phyloP scores from a whole-genome alignment of 176 grass and related monocot genomes.

The Raddia distichophylla region DNA sequence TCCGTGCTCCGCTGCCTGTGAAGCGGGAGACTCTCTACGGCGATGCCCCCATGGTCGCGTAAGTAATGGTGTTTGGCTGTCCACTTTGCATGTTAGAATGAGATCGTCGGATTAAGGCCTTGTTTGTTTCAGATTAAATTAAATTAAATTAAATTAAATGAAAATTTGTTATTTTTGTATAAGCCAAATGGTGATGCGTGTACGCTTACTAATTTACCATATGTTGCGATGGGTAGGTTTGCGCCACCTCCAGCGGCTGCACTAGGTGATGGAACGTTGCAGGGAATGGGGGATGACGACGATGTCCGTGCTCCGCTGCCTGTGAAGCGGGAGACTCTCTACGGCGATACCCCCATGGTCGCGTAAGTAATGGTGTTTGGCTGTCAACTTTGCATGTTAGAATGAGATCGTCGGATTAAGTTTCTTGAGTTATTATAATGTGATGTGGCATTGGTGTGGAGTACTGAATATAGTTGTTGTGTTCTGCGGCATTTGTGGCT shows the following conservation, averaged over 20 bases:
- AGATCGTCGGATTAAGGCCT: no score
- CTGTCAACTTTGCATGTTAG: not conserved
- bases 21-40: slow-evolving; percentile 95
- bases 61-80: slow-evolving; percentile 8
- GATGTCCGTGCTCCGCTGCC: slow-evolving; percentile 82
- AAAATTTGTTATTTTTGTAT: no score
- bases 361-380: slow-evolving; percentile 39
- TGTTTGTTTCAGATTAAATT: no score
- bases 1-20: slow-evolving; percentile 74
- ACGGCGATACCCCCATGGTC: slow-evolving; percentile 56
- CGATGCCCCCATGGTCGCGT: slow-evolving; percentile 51
- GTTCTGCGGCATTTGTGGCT: not conserved
- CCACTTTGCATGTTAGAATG: not conserved
- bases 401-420: not conserved
- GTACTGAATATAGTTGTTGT: not conserved
- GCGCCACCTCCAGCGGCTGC: slow-evolving; percentile 50
- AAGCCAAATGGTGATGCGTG: not conserved
- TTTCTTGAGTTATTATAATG: not conserved
- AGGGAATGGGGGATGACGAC: slow-evolving; percentile 56
- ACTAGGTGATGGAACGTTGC: slow-evolving; percentile 51
- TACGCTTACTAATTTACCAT: not conserved
- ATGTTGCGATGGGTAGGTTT: slow-evolving; percentile 31
- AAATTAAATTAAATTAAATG: no score
- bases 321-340: slow-evolving; percentile 84
- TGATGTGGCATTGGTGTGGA: not conserved